Base-by-base conservation (phyloP, 176 grass and related monocot genomes). In the Triticum urartu region DNA sequence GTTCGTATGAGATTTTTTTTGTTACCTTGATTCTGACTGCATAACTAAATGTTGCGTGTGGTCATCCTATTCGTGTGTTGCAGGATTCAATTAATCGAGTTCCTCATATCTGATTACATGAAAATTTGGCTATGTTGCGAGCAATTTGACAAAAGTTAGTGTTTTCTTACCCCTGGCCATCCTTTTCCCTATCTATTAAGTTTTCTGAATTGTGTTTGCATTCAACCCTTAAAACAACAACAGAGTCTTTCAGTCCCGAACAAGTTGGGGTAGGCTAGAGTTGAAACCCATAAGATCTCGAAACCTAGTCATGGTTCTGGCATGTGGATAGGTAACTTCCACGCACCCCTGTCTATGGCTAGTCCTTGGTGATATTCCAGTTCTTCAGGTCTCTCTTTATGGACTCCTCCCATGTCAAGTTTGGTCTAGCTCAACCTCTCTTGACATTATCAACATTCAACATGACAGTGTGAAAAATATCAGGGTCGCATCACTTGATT, bases 1-100 rank as follows among this genome's bases (percentile, higher is more conserved):
- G 40, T 72, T 24, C 6, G 17, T n/a, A 64, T 50, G 30, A 82
- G 34, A 56, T 30, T 18, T 76, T 36, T 60, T 79, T 56, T 77
- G 63, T 62, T 80, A 58, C n/a, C 65, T 74, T 43, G 33, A 61
- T 72, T 81, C 30, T 76, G 3, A 88, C 9, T 58, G 22, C 38
- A n/a, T 79, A 40, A 42, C 65, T 83, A 5, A 21, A 62, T 68
- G 15, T 60, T 54, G 13, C 58, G 30, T 3, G 21, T 72, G 86
- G 21, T 54, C 61, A 25, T 85, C 80, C 58, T 84, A 64, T 85
- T 70, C 30, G 12, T 11, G 65, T 64, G 81, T 82, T 85, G 65
- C 93, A 95, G 93, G 96, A 91, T 95, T 85, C 91, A 98, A 69
- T 88, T 98, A 86, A 86, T 94, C 3, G 92, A 95, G 77, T 94